Evolutionary conservation across 2,329 filamentous ascomycete species (phyloP), one percentile per base, ranked within the genome.

Genomic region (Cladosporium sp.): DNA sequence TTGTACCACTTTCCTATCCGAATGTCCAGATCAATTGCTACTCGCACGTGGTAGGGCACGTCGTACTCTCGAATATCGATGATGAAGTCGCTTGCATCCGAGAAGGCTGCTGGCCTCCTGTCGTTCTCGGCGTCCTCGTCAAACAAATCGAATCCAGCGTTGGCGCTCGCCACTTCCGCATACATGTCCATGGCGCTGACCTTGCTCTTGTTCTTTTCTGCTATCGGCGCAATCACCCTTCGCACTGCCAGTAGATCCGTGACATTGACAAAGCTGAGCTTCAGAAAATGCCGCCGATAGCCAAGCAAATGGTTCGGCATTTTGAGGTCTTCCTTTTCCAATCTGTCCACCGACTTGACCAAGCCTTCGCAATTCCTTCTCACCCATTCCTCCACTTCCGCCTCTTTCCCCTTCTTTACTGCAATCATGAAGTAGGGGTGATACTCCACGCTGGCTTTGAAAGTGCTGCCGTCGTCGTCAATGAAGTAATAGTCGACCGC

Each of bases 11-110:
- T 95, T 71, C 90, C 93, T 59, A 95, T 91, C 61, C 93, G 84
- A 65, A 98, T 92, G 74, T 95, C 93, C 90, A 67, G 33, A 52
- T 98, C 93, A 74, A 98, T 98, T 72, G 95, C 88, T 74, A 98
- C 92, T 80, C 93, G 84, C 67, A 98, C 93, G 77, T 98, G 93
- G 77, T 98, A 98, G 59, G 93, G 95, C 65, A 98, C 95, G 73
- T 98, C 93, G 72, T 95, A 98, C 77, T 98, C 93, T 78, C 93
- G 85, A 70, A 98, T 95, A 80, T 98, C 95, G 74, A 96, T 82
- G 79, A 98, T 90, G 71, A 86, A 96, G 78, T 97, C 92, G 78
- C 90, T 95, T 54, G 92, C 90, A 71, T 97, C 91, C 62, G 85
- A 78, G 74, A 89, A 85, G 38, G 58, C 61, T 76, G 85, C 90